Evolutionary conservation across 257 asterid species (phyloP), one percentile per base, ranked within the genome.

Genomic region (Mentha longifolia): DNA sequence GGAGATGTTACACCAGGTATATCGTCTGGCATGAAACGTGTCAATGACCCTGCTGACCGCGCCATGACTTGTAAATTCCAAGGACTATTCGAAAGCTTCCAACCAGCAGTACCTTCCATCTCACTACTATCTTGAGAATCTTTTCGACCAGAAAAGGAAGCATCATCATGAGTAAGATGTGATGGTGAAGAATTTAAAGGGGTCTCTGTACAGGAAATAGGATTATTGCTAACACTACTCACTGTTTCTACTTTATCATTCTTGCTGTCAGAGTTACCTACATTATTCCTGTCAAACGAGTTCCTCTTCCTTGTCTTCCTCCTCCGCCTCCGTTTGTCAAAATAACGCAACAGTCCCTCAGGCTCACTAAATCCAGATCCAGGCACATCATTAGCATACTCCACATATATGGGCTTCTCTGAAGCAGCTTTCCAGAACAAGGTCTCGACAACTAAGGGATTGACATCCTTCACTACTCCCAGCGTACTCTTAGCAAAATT

Each of bases 1-100:
- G 99, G 99, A 57, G 99, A 95, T 52, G 99, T 95, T 76, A 95
- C 99, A 67, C 99, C 98, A 13, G 99, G 98, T 16, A 95, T 95
- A 81, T 95, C 99, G 87, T 95, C 97, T 14, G 98, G 96, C 99
- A 95, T 95, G 80, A 85, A 95, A 42, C 98, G 97, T 2, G 99
- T 95, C 71, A 95, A 77, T 14, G 99, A 95, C 60, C 99, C 99
- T 60, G 95, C 86, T 30, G 99, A 89, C 73, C 98, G 80, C 60
- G 99, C 94, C 80, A 95, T 84, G 51, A 89, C 94, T 83, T 95
- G 99, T 77, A 95, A 85, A 86, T 95, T 95, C 99, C 99, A 95
- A 62, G 98, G 89, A 79, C 99, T 80, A 71, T 94, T 94, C 43
- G 98, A 82, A 68, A 95, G 94, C 88, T 89, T 92, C 98, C 98